Evolutionary conservation across 805 yeast genomes (phyloP).

Genomic region (Candida jianshihensis): DNA sequence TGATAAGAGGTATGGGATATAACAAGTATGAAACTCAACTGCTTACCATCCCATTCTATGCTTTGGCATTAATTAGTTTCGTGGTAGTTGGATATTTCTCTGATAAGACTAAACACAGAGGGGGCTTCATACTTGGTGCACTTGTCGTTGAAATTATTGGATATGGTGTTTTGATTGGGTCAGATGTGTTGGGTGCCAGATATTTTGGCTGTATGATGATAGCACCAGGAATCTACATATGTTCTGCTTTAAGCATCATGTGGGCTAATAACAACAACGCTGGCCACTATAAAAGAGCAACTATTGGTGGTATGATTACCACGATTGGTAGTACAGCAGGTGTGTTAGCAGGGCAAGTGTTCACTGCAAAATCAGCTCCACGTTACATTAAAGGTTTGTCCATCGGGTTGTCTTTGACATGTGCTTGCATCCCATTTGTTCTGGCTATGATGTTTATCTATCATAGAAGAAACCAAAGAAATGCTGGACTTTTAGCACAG

Average conservation of each 20-base stretch:
- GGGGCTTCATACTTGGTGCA: constrained; percentile 29
- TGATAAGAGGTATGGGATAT: constrained; percentile 38
- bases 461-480: constrained; percentile 12
- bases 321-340: constrained; percentile 31
- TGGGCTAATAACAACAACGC: constrained; percentile 36
- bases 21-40: constrained; percentile 34
- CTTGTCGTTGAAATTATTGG: constrained; percentile 27
- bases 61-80: constrained; percentile 27
- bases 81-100: constrained; percentile 25
- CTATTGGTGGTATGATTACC: constrained; percentile 31
- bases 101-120: constrained; percentile 27
- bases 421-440: constrained; percentile 17
- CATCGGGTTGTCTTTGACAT: constrained; percentile 15
- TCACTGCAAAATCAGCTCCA: constrained; percentile 31
- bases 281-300: constrained; percentile 33
- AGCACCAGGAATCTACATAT: constrained; percentile 32
- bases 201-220: constrained; percentile 32
- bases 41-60: constrained; percentile 38
- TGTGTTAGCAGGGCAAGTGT: constrained; percentile 32
- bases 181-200: constrained; percentile 27
- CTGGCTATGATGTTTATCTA: constrained; percentile 14
- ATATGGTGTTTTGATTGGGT: constrained; percentile 26
- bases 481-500: constrained; percentile 6
- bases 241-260: constrained; percentile 32
- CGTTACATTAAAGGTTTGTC: constrained; percentile 29